Percentiles rank a stretch among this genome's conserved stretches.
Evolutionary conservation across 176 grass and related monocot species (phyloP).

Genomic region (Oryza glaberrima): DNA sequence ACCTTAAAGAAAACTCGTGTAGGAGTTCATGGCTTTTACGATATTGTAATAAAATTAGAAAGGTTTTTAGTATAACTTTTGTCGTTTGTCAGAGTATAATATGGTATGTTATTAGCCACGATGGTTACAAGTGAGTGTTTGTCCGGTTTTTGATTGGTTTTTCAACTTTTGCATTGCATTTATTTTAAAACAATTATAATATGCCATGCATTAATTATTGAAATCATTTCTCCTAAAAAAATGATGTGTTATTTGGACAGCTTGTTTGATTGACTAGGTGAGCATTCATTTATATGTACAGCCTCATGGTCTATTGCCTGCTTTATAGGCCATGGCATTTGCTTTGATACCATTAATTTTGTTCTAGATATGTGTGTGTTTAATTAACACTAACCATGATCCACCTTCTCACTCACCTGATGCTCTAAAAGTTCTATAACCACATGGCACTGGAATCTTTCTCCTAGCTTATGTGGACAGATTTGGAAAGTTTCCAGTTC

Average conservation of each 20-base stretch:
- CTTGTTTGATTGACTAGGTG: background rate
- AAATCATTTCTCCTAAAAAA: too few species aligned
- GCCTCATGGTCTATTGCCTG: background rate
- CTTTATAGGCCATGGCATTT: conserved; percentile 7
- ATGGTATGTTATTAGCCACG: background rate
- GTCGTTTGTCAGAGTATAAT: too few species aligned
- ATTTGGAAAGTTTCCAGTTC: conserved; percentile 5
- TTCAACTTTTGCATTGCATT: too few species aligned
- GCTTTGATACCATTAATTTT: background rate
- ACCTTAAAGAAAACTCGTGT: too few species aligned
- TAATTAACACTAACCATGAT: background rate
- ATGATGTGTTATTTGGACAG: background rate
- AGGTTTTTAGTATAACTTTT: too few species aligned
- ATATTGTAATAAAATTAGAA: background rate
- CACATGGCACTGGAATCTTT: background rate
- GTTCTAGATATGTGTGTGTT: background rate
- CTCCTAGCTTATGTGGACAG: background rate
- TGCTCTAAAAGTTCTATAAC: background rate
- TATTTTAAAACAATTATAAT: too few species aligned
- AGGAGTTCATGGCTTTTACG: too few species aligned
- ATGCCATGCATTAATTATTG: background rate
- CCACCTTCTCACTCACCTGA: background rate
- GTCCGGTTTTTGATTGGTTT: too few species aligned
- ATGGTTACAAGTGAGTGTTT: background rate
- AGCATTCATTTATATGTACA: background rate